Percentiles rank a stretch among this genome's conserved stretches.
Evolutionary conservation across 306 rosid genomes (phyloP).

Genomic region (Phaseolus lunatus): DNA sequence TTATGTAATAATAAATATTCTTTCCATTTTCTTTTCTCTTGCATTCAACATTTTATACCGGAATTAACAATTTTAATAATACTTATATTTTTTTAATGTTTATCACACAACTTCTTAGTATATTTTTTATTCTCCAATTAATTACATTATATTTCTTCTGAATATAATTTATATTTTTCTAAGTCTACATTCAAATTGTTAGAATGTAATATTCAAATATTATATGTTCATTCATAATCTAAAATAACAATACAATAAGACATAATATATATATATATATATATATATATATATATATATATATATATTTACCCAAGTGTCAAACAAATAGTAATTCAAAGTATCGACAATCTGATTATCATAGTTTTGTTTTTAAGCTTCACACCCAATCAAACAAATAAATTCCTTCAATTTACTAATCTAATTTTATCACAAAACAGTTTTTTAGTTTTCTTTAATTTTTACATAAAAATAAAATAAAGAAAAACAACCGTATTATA

Average conservation of each 20-base stretch:
- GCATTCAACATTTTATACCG: not conserved
- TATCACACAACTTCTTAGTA: not conserved
- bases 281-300: too few species aligned
- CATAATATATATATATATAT: too few species aligned
- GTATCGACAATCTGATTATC: not conserved
- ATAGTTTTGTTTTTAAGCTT: not conserved
- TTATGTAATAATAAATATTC: not conserved
- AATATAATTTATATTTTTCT: not conserved
- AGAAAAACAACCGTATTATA: not conserved
- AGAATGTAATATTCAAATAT: not conserved
- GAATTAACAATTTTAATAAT: not conserved
- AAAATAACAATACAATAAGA: not conserved
- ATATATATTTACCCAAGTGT: not conserved
- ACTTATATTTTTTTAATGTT: not conserved
- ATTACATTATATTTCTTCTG: not conserved
- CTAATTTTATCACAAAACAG: not conserved
- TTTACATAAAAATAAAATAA: not conserved
- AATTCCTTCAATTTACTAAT: not conserved
- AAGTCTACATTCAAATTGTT: not conserved
- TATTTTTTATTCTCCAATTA: not conserved
- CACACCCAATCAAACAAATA: not conserved
- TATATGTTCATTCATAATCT: not conserved
- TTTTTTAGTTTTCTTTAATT: not conserved
- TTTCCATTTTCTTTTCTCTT: not conserved
- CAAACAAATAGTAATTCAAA: not conserved